Conservation (phyloP, 2,329 filamentous ascomycete species). For the Parasarocladium wereldwijsianum region DNA sequence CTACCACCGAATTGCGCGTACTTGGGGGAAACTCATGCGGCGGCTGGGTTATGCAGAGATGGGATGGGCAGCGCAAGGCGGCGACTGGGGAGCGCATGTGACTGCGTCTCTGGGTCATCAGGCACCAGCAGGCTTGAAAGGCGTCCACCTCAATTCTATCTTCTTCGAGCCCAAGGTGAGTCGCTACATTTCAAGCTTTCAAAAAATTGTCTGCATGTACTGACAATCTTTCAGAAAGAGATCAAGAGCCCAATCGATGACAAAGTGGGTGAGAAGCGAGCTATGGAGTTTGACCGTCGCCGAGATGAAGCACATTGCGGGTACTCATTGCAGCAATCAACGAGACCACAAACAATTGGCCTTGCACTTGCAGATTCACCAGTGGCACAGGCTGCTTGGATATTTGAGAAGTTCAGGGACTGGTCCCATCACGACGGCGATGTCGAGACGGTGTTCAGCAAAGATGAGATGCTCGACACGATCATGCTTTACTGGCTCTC, state of each 20-base stretch:
- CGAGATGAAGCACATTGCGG: slow-evolving; percentile 5
- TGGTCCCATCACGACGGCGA: slow-evolving; percentile 6
- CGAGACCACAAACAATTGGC: slow-evolving; percentile 6
- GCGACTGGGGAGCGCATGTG: slow-evolving; percentile 5
- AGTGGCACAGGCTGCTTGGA: slow-evolving; percentile 6
- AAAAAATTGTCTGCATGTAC: too few relatives aligned
- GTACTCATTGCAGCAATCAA: slow-evolving; percentile 6
- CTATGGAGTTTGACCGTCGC: slow-evolving; percentile 4
- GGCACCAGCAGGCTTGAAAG: slow-evolving; percentile 4
- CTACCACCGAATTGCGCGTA: slow-evolving; percentile 3
- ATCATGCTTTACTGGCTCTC: slow-evolving; percentile 7
- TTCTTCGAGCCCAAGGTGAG: slow-evolving; percentile 5
- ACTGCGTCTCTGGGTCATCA: slow-evolving; percentile 4
- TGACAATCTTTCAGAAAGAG: slow-evolving; percentile 6
- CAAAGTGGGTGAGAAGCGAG: slow-evolving; percentile 5
- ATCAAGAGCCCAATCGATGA: slow-evolving; percentile 3
- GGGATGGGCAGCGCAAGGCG: slow-evolving; percentile 6
- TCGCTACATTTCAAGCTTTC: too few relatives aligned
- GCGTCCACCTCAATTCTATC: slow-evolving; percentile 6
- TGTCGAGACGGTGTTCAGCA: slow-evolving; percentile 6
- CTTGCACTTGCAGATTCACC: slow-evolving; percentile 11
- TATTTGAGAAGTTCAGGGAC: slow-evolving; percentile 6
- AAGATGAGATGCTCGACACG: slow-evolving; percentile 7
- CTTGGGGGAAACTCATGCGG: slow-evolving; percentile 5
- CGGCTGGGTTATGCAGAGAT: slow-evolving; percentile 5